A percentile compares a stretch with the other conserved stretches of the same genome.
Conservation (phyloP, 2,329 filamentous ascomycete genomes). For the Hymenoscyphus repandus region DNA sequence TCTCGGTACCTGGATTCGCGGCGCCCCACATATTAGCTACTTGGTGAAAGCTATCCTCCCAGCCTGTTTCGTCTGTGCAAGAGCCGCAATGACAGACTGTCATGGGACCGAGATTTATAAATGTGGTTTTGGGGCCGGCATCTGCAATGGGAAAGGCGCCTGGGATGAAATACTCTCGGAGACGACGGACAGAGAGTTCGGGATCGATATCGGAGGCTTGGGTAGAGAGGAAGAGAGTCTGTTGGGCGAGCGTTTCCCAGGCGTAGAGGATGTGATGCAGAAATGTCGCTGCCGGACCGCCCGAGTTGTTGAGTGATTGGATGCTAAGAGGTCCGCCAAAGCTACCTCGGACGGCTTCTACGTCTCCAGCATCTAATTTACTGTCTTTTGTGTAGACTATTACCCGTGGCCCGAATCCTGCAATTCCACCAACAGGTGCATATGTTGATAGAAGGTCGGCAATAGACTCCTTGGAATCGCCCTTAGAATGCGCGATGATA, state of each 20-base stretch:
- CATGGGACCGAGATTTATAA: slow-evolving; percentile 39
- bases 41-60: slow-evolving; percentile 35
- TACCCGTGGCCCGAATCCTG: slow-evolving; percentile 14
- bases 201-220: slow-evolving; percentile 6
- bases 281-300: slow-evolving; percentile 41
- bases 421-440: slow-evolving; percentile 10
- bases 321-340: slow-evolving; percentile 19
- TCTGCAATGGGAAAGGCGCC: slow-evolving; percentile 33
- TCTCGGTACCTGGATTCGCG: slow-evolving; percentile 24
- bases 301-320: slow-evolving; percentile 34
- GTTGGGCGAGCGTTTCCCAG: slow-evolving; percentile 39
- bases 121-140: slow-evolving; percentile 36
- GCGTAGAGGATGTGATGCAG: slow-evolving; percentile 39
- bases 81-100: slow-evolving; percentile 34
- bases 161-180: slow-evolving; percentile 24
- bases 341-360: slow-evolving; percentile 2
- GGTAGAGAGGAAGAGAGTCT: slow-evolving; percentile 41
- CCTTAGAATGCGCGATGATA: slow-evolving; percentile 25
- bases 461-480: slow-evolving; percentile 19
- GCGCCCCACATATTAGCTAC: slow-evolving; percentile 34
- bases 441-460: slow-evolving; percentile 17
- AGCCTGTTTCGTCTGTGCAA: slow-evolving; percentile 38
- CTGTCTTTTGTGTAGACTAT: slow-evolving; percentile 28
- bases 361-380: slow-evolving; percentile 3
- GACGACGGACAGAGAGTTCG: slow-evolving; percentile 5